Evolutionary conservation across 768 basidiomycete genomes (phyloP), one percentile per base, ranked within the genome.

Genomic region (Russula abietina): DNA sequence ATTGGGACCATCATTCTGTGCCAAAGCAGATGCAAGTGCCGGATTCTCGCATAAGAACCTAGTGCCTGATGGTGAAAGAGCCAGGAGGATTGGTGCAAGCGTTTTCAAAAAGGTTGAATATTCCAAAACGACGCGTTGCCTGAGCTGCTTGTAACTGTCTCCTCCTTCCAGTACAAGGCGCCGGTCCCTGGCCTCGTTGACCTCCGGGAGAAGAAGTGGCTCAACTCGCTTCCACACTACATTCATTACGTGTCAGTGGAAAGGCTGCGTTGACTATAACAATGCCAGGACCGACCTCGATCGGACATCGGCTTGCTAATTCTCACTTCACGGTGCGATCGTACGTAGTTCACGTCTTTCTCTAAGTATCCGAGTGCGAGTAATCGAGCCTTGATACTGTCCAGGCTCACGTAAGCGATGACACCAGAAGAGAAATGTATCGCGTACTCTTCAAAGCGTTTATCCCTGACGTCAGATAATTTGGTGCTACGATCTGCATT

Each of bases 361-460:
- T 55, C 45, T 0, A 10, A 30, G 48, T 66, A 59, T 0, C 57
- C 61, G 1, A 55, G 52, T 6, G 28, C 6, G 26, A 59, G 57
- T 19, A 57, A 56, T 11, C 57, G 48, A 14, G 26, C 22, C 14
- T 63, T 55, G 53, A 66, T 56, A 28, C 65, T 66, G 39, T 24
- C 8, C 52, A 50, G 33, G 38, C 3, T 16, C 14, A n/a, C 6
- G 45, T 61, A 24, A 55, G 54, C 17, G 11, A 59, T 26, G 2
- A 24, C 24, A 6, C 32, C 6, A 17, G 16, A 14, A 11, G 5
- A 19, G 30, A 45, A 19, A 22, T 30, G 32, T 24, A 7, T 16
- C 19, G 11, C 61, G 2, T 49, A 66, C 65, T 66, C 54, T 51
- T 63, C 61, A 10, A 64, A 63, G 32, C 65, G 65, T 24, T 51